Percentiles rank a stretch among this genome's conserved stretches.
These are phyloP conservation scores for Rhodotorula sp. DNA, from an alignment of 1,284 basidiomycete species.

Conservation along the genomic window DNA sequence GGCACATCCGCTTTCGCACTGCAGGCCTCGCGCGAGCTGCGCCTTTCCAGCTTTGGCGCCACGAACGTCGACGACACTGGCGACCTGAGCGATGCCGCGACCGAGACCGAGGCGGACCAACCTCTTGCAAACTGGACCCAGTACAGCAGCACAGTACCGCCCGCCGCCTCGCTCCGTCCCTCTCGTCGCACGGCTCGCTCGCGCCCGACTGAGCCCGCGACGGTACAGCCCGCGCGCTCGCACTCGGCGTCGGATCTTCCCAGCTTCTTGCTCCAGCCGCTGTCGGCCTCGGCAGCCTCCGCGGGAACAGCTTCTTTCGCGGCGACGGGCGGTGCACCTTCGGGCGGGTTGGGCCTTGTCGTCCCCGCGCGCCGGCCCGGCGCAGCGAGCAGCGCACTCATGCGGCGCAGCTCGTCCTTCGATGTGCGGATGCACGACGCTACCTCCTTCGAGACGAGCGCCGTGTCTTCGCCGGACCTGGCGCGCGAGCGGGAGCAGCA, in stretches of 20 bases:
- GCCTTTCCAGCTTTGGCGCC: not conserved
- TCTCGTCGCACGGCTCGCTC: not conserved
- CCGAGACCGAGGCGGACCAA: slow-evolving; percentile 8
- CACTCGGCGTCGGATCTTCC: slow-evolving; percentile 4
- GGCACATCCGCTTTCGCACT: not conserved
- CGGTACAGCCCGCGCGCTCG: not conserved
- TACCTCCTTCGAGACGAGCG: not conserved
- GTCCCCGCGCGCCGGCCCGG: too few relatives aligned
- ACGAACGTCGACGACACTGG: not conserved
- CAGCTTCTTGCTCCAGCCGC: not conserved
- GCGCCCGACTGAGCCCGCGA: not conserved
- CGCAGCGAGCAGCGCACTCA: not conserved
- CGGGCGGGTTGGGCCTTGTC: not conserved
- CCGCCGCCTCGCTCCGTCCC: not conserved
- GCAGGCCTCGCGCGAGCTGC: not conserved
- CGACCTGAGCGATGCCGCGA: slow-evolving; percentile 11
- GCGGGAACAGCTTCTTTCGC: not conserved
- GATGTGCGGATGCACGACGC: too few relatives aligned
- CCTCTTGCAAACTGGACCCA: not conserved
- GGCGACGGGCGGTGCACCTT: not conserved
- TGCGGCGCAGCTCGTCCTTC: slow-evolving; percentile 4
- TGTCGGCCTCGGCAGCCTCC: not conserved
- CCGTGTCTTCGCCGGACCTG: not conserved
- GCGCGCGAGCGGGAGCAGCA: too few relatives aligned
- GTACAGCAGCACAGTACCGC: not conserved